These are phyloP conservation scores for Leccinum ponderosum DNA, from an alignment of 1,284 basidiomycete genomes.

Conservation along the genomic window DNA sequence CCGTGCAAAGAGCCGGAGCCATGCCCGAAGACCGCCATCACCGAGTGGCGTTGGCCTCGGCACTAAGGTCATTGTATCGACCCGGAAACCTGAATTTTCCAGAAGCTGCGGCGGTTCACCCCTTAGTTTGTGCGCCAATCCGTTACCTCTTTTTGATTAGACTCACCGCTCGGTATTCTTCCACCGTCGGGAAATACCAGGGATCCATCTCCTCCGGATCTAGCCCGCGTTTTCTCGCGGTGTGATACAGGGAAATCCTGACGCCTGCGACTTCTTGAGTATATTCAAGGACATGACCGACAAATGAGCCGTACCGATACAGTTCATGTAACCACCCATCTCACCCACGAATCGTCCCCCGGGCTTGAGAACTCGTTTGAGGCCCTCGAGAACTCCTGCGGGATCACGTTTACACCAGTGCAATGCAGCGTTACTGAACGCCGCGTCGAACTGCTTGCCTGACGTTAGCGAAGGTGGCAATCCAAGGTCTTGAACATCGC, in stretches of 20 bases:
- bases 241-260: conserved; percentile 58
- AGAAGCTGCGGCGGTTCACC: conserved; percentile 48
- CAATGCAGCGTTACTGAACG: conserved; percentile 77
- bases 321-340: conserved; percentile 78
- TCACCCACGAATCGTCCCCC: conserved; percentile 75
- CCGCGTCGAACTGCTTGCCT: conserved; percentile 51
- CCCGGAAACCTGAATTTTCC: conserved; percentile 52
- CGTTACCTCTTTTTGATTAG: neutral
- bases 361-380: conserved; percentile 59
- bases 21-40: conserved; percentile 59
- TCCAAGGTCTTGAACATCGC: conserved; percentile 52
- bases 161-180: conserved; percentile 61
- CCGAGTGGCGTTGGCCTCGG: conserved; percentile 70
- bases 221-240: conserved; percentile 52
- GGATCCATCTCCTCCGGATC: conserved; percentile 67
- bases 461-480: conserved; percentile 27
- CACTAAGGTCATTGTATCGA: conserved; percentile 56
- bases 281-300: neutral
- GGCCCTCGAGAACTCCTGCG: conserved; percentile 58
- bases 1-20: conserved; percentile 71
- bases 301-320: conserved; percentile 47
- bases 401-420: conserved; percentile 87
- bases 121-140: conserved; percentile 1
- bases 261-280: conserved; percentile 46
- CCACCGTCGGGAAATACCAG: conserved; percentile 80